Base-by-base conservation (phyloP, 2,329 filamentous ascomycete genomes). In the Magnaporthiopsis incrustans region DNA sequence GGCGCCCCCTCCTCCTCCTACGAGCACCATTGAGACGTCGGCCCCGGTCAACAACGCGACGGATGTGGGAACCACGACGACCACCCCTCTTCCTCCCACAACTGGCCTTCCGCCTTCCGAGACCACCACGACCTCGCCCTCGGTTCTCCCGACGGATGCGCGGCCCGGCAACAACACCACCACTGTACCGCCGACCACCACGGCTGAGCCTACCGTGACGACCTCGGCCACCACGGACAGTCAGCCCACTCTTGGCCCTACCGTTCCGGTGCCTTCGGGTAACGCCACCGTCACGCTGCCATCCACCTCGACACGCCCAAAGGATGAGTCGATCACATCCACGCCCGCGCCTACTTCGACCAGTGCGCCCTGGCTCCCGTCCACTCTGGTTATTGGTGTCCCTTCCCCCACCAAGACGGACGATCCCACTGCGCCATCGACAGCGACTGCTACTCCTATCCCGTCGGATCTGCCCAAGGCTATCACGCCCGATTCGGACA, bases 391-490 rank as follows among this genome's bases (percentile, higher is more conserved):
- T 18, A 79, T 85, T 57, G 84, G 85, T 69, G 71, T 73, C 50
- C 76, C 82, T 6, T 27, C 38, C 12, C 61, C 61, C 4, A 57
- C 61, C 44, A 78, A 79, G 1, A 75, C 77, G 14, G 77, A 78
- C 65, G 69, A 78, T 62, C 70, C 74, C 56, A 70, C 71, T 18
- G 72, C 69, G 4, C 69, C 74, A 8, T 75, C 77, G 12, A 35
- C 33, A 14, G 78, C 78, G 0, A 77, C 81, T 7, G 71, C 79
- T 0, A 82, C 81, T 25, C 81, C 81, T 27, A 78, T 92, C 63
- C 88, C 90, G 0, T 84, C 85, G 0, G 79, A 81, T 50, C 81
- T 96, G 65, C 92, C 92, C 26, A 86, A 85, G 70, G 84, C 90
- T 58, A 93, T 97, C 68, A 85, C 87, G 33, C 91, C 92, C 11